A percentile compares a stretch with the other conserved stretches of the same genome.
These are phyloP conservation scores for Malassezia sympodialis DNA, from an alignment of 1,284 basidiomycete genomes.

Conservation along the genomic window DNA sequence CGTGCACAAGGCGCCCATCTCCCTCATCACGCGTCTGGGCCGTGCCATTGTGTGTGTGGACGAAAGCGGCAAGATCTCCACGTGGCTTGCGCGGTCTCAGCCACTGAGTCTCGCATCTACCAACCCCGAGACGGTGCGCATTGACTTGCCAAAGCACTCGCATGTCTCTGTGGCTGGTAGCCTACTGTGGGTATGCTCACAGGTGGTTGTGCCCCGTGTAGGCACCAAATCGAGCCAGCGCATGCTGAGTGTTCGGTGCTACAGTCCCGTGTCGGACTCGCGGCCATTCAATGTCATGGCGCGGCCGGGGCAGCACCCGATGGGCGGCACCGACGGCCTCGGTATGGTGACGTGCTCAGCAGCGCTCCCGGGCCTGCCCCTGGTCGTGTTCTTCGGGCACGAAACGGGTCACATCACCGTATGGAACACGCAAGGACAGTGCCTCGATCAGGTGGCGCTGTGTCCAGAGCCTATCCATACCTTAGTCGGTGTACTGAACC, in stretches of 20 bases:
- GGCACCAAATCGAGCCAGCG: constrained; percentile 14
- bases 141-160: constrained; percentile 34
- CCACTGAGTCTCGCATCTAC: constrained; percentile 23
- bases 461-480: constrained; percentile 29
- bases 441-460: constrained; percentile 24
- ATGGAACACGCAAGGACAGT: constrained; percentile 29
- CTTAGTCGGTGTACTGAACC: constrained; percentile 32
- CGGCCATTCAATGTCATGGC: constrained; percentile 42
- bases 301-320: constrained; percentile 24
- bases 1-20: constrained; percentile 32
- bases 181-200: constrained; percentile 38
- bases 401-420: constrained; percentile 63
- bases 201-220: constrained; percentile 12
- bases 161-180: constrained; percentile 27
- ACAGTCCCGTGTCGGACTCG: constrained; percentile 40
- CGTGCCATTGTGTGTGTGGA: constrained; percentile 36
- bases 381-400: constrained; percentile 74
- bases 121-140: constrained; percentile 37
- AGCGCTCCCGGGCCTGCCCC: constrained; percentile 61
- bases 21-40: constrained; percentile 29
- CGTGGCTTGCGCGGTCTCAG: constrained; percentile 28
- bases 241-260: constrained; percentile 28
- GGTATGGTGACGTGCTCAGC: constrained; percentile 75
- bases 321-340: constrained; percentile 56
- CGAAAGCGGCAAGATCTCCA: constrained; percentile 42